Base-by-base conservation (phyloP, 2,329 filamentous ascomycete species). In the Dactylonectria estremocensis region DNA sequence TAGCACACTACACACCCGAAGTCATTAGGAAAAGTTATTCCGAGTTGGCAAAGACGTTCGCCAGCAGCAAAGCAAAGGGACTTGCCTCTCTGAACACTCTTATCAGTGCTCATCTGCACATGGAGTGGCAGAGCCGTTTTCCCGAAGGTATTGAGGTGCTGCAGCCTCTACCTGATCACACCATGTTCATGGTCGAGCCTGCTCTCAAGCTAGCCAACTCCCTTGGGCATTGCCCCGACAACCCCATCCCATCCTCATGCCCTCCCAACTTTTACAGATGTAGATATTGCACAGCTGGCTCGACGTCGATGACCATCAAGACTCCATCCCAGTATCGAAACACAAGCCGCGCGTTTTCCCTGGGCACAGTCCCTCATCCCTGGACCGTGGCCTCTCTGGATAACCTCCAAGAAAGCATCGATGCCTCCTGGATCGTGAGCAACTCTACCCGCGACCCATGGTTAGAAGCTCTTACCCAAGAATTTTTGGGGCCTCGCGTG, bases 341-440 rank as follows among this genome's bases (percentile, higher is more conserved):
- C 80, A 87, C 87, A 5, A 91, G 91, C 14, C 86, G 85, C 1
- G 78, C 92, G 16, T 98, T 95, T 83, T 94, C 92, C 3, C 93
- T 99, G 70, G 95, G 92, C 66, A 93, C 91, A 1, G 92, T 98
- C 13, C 95, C 95, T 0, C 96, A 99, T 78, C 96, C 96, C 0
- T 97, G 95, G 84, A 98, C 95, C 1, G 86, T 94, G 48, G 88
- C 91, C 61, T 88, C 90, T 13, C 84, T 98, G 18, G 86, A 90
- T 66, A 87, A 90, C 70, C 87, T 90, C 65, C 86, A 88, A 46
- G 85, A 89, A 2, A 82, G 86, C 2, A 83, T 93, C 55, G 91
- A 91, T 54, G 81, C 91, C 1, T 80, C 84, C 8, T 92, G 90
- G 83, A 88, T 95, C 68, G 88, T 92, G 52, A 87, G 91, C 65